Evolutionary conservation across 2,329 filamentous ascomycete species (phyloP).

Genomic region (Aspergillus candidus): DNA sequence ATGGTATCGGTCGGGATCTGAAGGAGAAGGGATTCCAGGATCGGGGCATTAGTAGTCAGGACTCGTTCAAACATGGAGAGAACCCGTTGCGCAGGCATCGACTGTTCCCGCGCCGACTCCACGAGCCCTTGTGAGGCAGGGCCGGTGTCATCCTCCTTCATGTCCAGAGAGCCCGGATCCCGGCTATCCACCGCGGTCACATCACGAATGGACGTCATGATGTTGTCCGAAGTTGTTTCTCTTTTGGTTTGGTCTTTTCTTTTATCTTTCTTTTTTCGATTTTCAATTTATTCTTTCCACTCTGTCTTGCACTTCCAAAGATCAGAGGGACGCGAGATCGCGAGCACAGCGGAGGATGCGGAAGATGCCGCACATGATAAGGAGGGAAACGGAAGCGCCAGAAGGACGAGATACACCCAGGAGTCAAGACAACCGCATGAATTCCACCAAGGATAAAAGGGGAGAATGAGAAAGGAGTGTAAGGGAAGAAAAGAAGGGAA

Average conservation of each 20-base stretch:
- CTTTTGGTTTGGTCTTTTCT: background rate
- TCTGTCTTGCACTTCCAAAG: constrained; percentile 4
- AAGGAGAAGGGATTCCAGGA: constrained; percentile 53
- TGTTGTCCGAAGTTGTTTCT: background rate
- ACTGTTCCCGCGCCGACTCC: constrained; percentile 20
- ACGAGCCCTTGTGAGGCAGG: constrained; percentile 17
- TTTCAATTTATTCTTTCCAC: background rate
- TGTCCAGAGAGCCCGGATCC: background rate
- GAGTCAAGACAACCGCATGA: constrained; percentile 22
- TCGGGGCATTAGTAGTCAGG: constrained; percentile 51
- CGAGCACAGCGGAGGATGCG: constrained; percentile 20
- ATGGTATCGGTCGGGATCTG: constrained; percentile 53
- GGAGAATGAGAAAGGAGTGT: constrained; percentile 10
- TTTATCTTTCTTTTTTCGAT: constrained; percentile 1
- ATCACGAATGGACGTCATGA: constrained; percentile 13
- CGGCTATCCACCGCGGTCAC: constrained; percentile 7
- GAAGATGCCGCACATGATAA: constrained; percentile 30
- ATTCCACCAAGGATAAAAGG: constrained; percentile 22
- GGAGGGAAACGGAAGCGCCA: constrained; percentile 16
- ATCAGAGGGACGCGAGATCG: constrained; percentile 26
- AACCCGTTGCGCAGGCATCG: constrained; percentile 20
- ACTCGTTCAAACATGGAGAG: constrained; percentile 50
- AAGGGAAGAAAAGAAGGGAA: constrained; percentile 5
- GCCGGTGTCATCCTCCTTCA: constrained; percentile 7
- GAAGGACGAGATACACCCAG: constrained; percentile 19